phyloP scores from a whole-genome alignment of 805 yeast species.

The Starmerella roubikii region DNA sequence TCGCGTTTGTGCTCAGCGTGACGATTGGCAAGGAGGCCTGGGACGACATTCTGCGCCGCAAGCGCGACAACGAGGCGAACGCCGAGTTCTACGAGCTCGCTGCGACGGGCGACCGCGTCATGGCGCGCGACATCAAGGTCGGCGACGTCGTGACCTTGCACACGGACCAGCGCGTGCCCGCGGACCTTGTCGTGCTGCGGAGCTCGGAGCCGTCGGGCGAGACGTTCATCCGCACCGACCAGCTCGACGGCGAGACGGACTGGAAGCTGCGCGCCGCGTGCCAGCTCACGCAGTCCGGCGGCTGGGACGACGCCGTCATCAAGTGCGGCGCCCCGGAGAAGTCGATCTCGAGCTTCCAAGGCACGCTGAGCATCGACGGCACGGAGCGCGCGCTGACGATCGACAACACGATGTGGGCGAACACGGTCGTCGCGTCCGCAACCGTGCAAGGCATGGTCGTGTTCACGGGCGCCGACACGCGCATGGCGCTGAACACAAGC shows the following conservation, averaged over 20 bases:
- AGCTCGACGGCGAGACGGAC: conserved; percentile 96
- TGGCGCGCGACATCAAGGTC: conserved; percentile 53
- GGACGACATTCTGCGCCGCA: conserved; percentile 82
- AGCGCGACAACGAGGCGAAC: conserved; percentile 82
- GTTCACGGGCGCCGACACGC: conserved; percentile 85
- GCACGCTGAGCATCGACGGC: conserved; percentile 49
- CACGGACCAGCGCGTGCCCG: conserved; percentile 82
- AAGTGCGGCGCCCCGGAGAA: conserved; percentile 71
- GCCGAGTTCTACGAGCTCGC: conserved; percentile 62
- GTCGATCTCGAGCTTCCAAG: conserved; percentile 68
- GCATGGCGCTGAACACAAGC: conserved; percentile 90
- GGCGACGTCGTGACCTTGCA: conserved; percentile 74
- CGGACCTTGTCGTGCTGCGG: conserved; percentile 76
- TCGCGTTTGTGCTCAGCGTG: conserved; percentile 79
- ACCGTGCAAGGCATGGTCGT: conserved; percentile 76
- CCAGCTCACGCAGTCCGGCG: conserved; percentile 48
- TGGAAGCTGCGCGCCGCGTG: conserved; percentile 87
- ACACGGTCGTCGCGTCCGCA: conserved; percentile 92
- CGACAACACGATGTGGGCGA: conserved; percentile 96
- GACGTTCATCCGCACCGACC: conserved; percentile 90
- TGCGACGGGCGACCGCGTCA: conserved; percentile 30
- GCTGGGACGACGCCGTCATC: conserved; percentile 35
- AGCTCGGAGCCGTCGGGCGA: conserved; percentile 75
- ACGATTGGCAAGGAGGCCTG: conserved; percentile 94
- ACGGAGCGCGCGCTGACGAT: conserved; percentile 47